Evolutionary conservation across 2,329 filamentous ascomycete genomes (phyloP), one percentile per base, ranked within the genome.

Genomic region (Fulvia fulva): DNA sequence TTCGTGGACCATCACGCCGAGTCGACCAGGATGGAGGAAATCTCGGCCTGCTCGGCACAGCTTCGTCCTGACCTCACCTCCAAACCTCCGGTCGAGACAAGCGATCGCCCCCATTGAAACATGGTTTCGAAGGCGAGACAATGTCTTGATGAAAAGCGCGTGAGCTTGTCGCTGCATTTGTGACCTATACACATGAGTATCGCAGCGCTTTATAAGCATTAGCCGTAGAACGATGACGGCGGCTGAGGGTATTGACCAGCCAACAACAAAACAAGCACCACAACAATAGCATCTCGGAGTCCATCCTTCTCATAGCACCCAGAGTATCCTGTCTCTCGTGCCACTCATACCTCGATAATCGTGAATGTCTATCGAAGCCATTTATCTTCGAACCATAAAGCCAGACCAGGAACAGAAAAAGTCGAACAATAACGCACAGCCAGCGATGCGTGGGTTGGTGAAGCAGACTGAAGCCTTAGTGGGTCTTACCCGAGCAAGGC

Each of bases 241-340:
- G 49, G 28, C 49, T 23, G 49, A 21, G 14, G 4, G 9, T 14
- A 8, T 14, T 16, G 25, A 12, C 19, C 25, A 34, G 49, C 26
- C 49, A 32, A 51, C 19, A 51, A n/a, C 8, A 51, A 11, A 30
- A 30, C 22, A 30, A 51, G 14, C 49, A 51, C 28, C 19, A 51
- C 19, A 22, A 37, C 49, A 51, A 37, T 32, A 51, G 49, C 49
- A 21, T 37, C 16, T 14, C 16, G 49, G 21, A 32, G 49, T 37
- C 19, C 49, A 51, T 37, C n/a, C 28, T 51, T 51, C 2, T n/a
- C 49, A 34, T 12, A 21, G 19, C 26, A 34, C 34, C 28, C 19
- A 51, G 34, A 32, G 49, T 51, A 51, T 51, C 49, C 49, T 34
- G 49, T 50, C 25, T 28, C 46, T 41, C 37, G 14, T 41, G 37